Percentiles rank a stretch among this genome's conserved stretches.
phyloP scores from a whole-genome alignment of 352 stramenopile species.

The Phytopythium litorale region DNA sequence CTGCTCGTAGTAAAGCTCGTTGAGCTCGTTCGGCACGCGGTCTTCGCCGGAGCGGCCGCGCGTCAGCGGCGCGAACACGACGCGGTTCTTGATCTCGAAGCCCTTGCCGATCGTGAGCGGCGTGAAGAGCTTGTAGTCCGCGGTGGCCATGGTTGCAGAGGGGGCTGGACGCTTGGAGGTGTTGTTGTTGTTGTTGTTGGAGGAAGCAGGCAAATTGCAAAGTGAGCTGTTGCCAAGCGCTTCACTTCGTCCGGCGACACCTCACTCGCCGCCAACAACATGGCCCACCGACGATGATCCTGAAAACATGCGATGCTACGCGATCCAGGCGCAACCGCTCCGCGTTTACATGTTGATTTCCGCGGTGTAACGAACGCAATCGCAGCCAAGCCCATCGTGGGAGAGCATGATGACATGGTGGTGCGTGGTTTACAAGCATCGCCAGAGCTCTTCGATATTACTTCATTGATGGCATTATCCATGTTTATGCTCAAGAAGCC shows the following conservation, averaged over 20 bases:
- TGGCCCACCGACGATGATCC: not conserved
- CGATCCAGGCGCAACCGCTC: not conserved
- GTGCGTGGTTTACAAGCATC: not conserved
- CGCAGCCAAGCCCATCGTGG: not conserved
- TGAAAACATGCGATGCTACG: not conserved
- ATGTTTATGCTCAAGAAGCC: not conserved
- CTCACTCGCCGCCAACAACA: no score
- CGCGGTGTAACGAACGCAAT: not conserved
- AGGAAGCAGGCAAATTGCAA: conserved; percentile 9
- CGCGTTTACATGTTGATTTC: no score
- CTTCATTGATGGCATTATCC: not conserved
- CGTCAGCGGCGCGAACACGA: conserved; percentile 50
- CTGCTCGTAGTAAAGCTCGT: conserved; percentile 59
- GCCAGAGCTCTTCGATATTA: not conserved
- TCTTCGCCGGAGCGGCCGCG: conserved; percentile 26
- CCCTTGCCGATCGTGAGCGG: conserved; percentile 28
- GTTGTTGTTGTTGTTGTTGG: not conserved
- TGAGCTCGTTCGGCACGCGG: conserved; percentile 38
- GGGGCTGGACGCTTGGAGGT: conserved; percentile 1
- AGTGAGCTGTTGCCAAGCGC: conserved; percentile 6
- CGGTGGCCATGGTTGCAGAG: conserved; percentile 13
- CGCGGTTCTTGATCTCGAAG: conserved; percentile 46
- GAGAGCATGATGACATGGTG: not conserved
- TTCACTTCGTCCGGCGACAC: no score
- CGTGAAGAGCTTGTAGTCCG: conserved; percentile 35